Evolutionary conservation across 345 rosid genomes (phyloP).

Genomic region (Eutrema japonicum): DNA sequence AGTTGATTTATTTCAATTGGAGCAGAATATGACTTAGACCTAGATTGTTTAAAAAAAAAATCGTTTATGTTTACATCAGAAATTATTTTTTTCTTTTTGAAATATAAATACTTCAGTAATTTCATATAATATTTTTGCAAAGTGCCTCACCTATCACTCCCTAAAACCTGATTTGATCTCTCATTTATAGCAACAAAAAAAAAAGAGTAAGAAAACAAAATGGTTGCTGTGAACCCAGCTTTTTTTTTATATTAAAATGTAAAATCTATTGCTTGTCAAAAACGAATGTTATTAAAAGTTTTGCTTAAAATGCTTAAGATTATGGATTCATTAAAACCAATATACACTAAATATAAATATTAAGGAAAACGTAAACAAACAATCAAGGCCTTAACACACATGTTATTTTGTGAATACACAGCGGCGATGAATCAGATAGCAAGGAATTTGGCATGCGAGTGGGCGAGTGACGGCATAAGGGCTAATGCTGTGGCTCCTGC

Average conservation of each 20-base stretch:
- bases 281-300: background rate
- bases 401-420: background rate
- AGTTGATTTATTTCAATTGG: too few relatives aligned
- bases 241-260: background rate
- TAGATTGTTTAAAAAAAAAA: too few relatives aligned
- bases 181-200: too few relatives aligned
- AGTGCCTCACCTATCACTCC: too few relatives aligned
- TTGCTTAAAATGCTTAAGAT: background rate
- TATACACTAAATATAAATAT: background rate
- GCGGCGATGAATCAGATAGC: conserved; percentile 34
- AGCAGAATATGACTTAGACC: too few relatives aligned
- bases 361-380: background rate
- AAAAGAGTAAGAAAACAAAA: too few relatives aligned
- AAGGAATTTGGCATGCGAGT: conserved; percentile 35
- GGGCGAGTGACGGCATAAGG: conserved; percentile 31
- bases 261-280: background rate
- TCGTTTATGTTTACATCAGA: too few relatives aligned
- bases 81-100: too few relatives aligned
- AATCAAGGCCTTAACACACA: background rate
- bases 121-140: too few relatives aligned
- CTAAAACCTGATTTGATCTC: too few relatives aligned
- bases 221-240: too few relatives aligned
- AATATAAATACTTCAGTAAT: too few relatives aligned
- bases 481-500: conserved; percentile 28
- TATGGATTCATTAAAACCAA: background rate